phyloP scores from a whole-genome alignment of 352 stramenopile species.

The Pythium oligandrum region DNA sequence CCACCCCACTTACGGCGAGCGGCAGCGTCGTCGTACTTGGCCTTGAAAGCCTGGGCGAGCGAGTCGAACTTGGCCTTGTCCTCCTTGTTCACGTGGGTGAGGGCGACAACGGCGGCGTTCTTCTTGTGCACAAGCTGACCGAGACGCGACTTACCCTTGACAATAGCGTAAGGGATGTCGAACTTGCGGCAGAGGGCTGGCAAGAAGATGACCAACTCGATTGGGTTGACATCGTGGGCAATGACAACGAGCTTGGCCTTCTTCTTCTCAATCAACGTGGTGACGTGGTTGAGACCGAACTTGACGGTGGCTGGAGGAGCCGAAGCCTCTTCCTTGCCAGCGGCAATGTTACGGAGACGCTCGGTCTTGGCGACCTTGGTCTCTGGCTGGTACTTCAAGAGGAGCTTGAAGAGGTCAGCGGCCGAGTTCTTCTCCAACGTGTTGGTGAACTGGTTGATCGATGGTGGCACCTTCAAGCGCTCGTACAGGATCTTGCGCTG shows the following conservation, averaged over 20 bases:
- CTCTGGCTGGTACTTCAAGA: constrained; percentile 99
- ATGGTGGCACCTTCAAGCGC: constrained; percentile 98
- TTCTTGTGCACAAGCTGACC: constrained; percentile 99
- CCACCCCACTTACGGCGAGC: constrained; percentile 97
- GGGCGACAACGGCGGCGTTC: constrained; percentile 92
- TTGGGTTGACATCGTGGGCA: constrained; percentile 98
- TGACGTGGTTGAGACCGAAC: constrained; percentile 99
- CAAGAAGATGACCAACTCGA: constrained; percentile 98
- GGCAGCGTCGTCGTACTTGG: constrained; percentile 96
- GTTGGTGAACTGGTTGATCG: constrained; percentile 99
- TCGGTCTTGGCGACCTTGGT: constrained; percentile 97
- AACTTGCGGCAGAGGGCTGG: constrained; percentile 99
- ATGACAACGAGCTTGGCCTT: constrained; percentile 99
- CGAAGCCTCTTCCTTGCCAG: constrained; percentile 89
- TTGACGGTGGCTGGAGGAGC: constrained; percentile 93
- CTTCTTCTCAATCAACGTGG: constrained; percentile 98
- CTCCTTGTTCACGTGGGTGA: constrained; percentile 98
- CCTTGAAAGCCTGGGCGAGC: constrained; percentile 89
- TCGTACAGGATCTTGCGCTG: constrained; percentile 99
- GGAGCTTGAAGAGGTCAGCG: constrained; percentile 97
- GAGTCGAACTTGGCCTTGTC: constrained; percentile 97
- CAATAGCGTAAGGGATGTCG: constrained; percentile 98
- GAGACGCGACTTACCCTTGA: constrained; percentile 99
- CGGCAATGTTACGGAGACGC: constrained; percentile 95
- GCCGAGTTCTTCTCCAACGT: constrained; percentile 98